Evolutionary conservation across 1,139 yeast species (phyloP).

Genomic region (Meyerozyma sp.): DNA sequence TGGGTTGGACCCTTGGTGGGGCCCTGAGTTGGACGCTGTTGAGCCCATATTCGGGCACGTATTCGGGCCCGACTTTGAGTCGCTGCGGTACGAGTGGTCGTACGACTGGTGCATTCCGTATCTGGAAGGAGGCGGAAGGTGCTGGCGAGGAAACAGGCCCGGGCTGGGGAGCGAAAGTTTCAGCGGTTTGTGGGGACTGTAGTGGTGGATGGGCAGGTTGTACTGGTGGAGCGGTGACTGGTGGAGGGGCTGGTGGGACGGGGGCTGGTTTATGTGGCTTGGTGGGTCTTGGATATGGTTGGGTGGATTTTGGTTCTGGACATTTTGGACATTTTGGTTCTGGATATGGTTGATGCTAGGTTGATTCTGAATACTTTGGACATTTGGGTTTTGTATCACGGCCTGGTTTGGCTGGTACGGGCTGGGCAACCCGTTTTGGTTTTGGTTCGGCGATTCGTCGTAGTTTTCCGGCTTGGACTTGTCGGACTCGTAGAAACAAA

Average conservation of each 20-base stretch:
- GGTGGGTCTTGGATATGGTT: no score
- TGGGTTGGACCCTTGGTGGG: background rate
- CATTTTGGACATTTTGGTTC: no score
- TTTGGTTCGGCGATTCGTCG: background rate
- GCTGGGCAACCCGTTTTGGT: background rate
- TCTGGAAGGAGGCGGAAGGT: background rate
- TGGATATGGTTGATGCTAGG: background rate
- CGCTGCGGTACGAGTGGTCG: background rate
- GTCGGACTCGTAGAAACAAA: conserved; percentile 52
- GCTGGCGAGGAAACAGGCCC: background rate
- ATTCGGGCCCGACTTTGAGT: background rate
- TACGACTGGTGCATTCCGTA: background rate
- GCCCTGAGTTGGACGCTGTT: no score
- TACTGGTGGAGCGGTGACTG: background rate
- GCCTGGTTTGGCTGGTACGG: background rate
- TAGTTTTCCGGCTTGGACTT: background rate
- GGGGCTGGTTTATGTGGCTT: no score
- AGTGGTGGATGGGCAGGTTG: background rate
- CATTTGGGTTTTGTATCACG: no score
- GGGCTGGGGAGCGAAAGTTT: background rate
- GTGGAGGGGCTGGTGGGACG: background rate
- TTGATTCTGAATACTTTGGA: background rate
- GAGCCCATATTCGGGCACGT: no score
- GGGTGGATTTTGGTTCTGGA: no score
- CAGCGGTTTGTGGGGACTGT: background rate